These are phyloP conservation scores for Cardiospermum halicacabum DNA, from an alignment of 345 rosid species.

Conservation along the genomic window DNA sequence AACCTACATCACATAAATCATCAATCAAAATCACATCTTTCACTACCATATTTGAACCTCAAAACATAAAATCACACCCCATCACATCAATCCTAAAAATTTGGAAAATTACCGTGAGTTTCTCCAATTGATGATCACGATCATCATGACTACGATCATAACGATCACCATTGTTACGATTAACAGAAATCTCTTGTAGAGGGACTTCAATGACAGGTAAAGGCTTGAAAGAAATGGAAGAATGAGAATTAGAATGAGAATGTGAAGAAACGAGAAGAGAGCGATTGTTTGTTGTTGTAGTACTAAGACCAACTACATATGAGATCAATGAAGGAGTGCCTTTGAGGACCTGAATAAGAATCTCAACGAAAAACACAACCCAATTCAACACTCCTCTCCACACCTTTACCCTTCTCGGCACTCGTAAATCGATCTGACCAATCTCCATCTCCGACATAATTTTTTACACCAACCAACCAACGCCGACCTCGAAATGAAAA, in stretches of 20 bases:
- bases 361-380: slow-evolving; percentile 25
- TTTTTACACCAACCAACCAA: no score
- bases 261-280: slow-evolving; percentile 12
- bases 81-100: no score
- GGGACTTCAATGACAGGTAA: slow-evolving; percentile 35
- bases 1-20: slow-evolving; percentile 28
- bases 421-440: slow-evolving; percentile 19
- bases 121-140: slow-evolving; percentile 8
- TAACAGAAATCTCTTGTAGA: slow-evolving; percentile 16
- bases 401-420: slow-evolving; percentile 24
- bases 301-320: slow-evolving; percentile 24
- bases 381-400: slow-evolving; percentile 32
- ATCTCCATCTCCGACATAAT: slow-evolving; percentile 11
- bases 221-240: slow-evolving; percentile 26
- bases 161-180: background rate
- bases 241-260: background rate
- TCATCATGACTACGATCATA: slow-evolving; percentile 5
- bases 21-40: background rate
- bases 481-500: no score
- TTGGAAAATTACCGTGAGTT: slow-evolving; percentile 29
- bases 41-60: background rate
- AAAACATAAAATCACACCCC: background rate
- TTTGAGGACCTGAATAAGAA: slow-evolving; percentile 32
- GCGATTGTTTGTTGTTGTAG: slow-evolving; percentile 6
- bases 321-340: slow-evolving; percentile 30